Evolutionary conservation across 352 stramenopile species (phyloP).

Genomic region (Pythium dissotocum): DNA sequence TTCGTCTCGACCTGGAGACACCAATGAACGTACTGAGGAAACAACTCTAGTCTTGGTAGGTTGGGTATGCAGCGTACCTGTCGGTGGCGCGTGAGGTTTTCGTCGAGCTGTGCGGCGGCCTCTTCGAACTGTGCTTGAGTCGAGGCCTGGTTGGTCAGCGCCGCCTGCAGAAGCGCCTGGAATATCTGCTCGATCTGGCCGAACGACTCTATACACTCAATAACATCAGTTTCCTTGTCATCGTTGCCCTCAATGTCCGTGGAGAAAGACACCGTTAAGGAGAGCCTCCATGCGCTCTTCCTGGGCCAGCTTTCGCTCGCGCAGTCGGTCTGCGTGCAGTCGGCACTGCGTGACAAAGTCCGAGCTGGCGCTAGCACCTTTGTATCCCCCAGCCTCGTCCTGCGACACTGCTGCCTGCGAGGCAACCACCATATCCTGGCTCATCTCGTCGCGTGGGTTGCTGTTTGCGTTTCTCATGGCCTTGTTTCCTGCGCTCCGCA

Average conservation of each 20-base stretch:
- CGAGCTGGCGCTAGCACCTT: not conserved
- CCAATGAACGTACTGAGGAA: too few species aligned
- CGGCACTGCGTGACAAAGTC: conserved; percentile 44
- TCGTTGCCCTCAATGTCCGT: not conserved
- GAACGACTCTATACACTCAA: conserved; percentile 9
- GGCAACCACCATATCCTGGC: not conserved
- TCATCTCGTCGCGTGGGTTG: not conserved
- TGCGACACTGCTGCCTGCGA: not conserved
- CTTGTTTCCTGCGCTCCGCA: not conserved
- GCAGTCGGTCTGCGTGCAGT: conserved; percentile 35
- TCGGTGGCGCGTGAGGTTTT: conserved; percentile 20
- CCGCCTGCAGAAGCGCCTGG: conserved; percentile 17
- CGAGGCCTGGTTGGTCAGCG: conserved; percentile 7
- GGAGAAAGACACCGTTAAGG: conserved; percentile 43
- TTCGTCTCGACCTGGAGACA: conserved; percentile 24
- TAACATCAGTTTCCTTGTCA: not conserved
- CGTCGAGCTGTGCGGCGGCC: conserved; percentile 4
- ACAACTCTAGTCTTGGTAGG: too few species aligned
- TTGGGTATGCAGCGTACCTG: conserved; percentile 14
- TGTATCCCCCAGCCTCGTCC: not conserved
- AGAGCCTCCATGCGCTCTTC: conserved; percentile 55
- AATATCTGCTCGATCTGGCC: conserved; percentile 38
- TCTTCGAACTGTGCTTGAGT: conserved; percentile 21
- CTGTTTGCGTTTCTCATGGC: not conserved
- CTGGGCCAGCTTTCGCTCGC: conserved; percentile 57